Evolutionary conservation across 129 eudicot species (phyloP).

Genomic region (Artemisia argyi): DNA sequence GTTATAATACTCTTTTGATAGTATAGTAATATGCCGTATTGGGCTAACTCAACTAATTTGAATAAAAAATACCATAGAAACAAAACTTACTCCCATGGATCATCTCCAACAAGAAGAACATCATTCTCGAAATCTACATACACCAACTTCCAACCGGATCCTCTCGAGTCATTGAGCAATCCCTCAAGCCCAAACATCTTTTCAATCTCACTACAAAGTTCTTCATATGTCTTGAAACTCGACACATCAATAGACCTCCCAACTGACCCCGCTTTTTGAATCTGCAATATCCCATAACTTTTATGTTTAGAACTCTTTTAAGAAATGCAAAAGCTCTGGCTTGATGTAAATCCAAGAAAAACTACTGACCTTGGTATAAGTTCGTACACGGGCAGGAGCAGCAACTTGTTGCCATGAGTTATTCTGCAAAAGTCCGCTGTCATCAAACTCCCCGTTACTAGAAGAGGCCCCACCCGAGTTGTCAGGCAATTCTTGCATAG

Average conservation of each 20-base stretch:
- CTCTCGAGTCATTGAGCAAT: slow-evolving; percentile 72
- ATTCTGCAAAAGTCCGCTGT: slow-evolving; percentile 62
- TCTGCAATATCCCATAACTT: slow-evolving; percentile 36
- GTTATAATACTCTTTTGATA: not conserved
- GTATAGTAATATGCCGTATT: not conserved
- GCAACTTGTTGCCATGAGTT: slow-evolving; percentile 80
- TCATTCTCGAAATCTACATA: slow-evolving; percentile 96
- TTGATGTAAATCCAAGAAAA: not conserved
- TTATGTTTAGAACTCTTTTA: not conserved
- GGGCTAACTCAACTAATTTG: not conserved
- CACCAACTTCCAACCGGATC: slow-evolving; percentile 96
- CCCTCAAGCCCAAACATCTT: slow-evolving; percentile 98
- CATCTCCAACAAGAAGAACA: slow-evolving; percentile 97
- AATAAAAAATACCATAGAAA: not conserved
- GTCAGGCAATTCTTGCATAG: slow-evolving; percentile 79
- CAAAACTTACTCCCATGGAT: slow-evolving; percentile 97
- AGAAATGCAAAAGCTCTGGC: not conserved
- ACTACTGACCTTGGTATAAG: slow-evolving; percentile 78
- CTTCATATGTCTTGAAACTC: slow-evolving; percentile 74
- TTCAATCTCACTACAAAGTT: slow-evolving; percentile 78
- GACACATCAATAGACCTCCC: slow-evolving; percentile 99
- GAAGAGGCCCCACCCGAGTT: slow-evolving; percentile 98
- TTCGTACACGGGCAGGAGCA: slow-evolving; percentile 80
- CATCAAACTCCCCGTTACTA: slow-evolving; percentile 90
- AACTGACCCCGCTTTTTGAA: slow-evolving; percentile 96